Conservation (phyloP, 495 filamentous ascomycete genomes). For the Aspergillus bertholletiae region DNA sequence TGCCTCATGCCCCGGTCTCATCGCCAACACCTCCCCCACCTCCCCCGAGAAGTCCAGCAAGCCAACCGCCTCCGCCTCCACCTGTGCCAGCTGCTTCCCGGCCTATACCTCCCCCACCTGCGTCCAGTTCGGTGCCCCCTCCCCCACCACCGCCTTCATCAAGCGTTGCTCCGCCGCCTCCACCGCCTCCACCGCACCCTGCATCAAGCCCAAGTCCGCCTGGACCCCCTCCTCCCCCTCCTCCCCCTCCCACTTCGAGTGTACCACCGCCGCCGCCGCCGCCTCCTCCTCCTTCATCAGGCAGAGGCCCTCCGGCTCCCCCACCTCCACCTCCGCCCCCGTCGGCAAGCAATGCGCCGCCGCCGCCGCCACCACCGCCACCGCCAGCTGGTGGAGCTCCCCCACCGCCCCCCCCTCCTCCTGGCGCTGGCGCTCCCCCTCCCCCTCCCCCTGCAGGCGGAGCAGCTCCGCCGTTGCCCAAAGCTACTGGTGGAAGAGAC, state of each 20-base stretch:
- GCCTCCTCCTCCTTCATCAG: constrained; percentile 59
- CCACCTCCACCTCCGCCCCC: constrained; percentile 37
- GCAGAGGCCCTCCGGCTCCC: constrained; percentile 37
- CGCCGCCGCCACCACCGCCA: constrained; percentile 51
- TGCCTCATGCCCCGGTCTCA: constrained; percentile 39
- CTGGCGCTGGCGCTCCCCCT: constrained; percentile 52
- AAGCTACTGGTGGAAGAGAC: constrained; percentile 48
- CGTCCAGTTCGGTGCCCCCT: constrained; percentile 20
- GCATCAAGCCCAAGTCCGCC: constrained; percentile 37
- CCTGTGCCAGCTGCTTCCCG: constrained; percentile 33
- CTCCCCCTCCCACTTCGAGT: constrained; percentile 57
- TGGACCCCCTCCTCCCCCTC: constrained; percentile 32
- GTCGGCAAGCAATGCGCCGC: constrained; percentile 49
- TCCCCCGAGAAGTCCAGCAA: constrained; percentile 47
- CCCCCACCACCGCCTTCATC: constrained; percentile 49
- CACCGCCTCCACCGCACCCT: constrained; percentile 43
- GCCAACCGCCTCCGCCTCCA: constrained; percentile 49
- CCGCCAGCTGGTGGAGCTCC: constrained; percentile 49
- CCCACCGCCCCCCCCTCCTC: constrained; percentile 34
- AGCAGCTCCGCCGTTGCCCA: constrained; percentile 55
- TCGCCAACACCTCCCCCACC: constrained; percentile 56
- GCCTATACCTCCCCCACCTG: constrained; percentile 31
- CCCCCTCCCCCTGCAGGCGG: constrained; percentile 66
- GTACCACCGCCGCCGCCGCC: constrained; percentile 46
- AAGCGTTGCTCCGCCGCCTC: constrained; percentile 15